Conservation (phyloP, 768 basidiomycete species). For the Hemileccinum rubropunctum region DNA sequence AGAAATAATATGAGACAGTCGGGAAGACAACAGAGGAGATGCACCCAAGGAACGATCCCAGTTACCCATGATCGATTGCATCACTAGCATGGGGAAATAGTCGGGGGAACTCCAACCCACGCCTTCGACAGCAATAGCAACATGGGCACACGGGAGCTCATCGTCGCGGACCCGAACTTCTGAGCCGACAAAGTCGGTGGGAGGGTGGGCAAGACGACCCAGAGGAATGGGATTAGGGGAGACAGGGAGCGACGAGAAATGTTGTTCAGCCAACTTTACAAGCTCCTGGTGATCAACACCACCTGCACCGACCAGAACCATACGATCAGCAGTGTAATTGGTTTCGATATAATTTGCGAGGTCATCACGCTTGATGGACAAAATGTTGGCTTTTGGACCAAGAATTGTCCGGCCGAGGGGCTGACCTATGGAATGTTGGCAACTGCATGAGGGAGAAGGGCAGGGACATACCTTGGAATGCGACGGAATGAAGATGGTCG, state of each 20-base stretch:
- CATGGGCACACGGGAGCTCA: conserved; percentile 81
- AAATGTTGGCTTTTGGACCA: conserved; percentile 92
- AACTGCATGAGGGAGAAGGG: conserved; percentile 5
- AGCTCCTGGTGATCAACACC: conserved; percentile 91
- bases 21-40: conserved; percentile 84
- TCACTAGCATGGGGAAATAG: conserved; percentile 99
- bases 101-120: conserved; percentile 97
- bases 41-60: conserved; percentile 97
- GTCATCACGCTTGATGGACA: conserved; percentile 91
- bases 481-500: conserved; percentile 94
- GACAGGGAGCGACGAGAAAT: conserved; percentile 86
- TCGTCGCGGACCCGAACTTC: conserved; percentile 97
- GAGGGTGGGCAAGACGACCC: conserved; percentile 72
- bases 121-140: conserved; percentile 97
- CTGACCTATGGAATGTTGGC: conserved; percentile 57
- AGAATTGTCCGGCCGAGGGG: conserved; percentile 96
- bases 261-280: conserved; percentile 91
- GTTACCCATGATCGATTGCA: conserved; percentile 98
- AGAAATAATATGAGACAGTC: conserved; percentile 88
- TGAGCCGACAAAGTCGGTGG: conserved; percentile 84
- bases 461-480: conserved; percentile 75
- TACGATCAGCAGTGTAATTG: conserved; percentile 98
- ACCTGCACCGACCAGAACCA: conserved; percentile 97
- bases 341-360: conserved; percentile 89
- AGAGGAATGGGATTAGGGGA: conserved; percentile 88